phyloP scores from a whole-genome alignment of 305 asterid genomes.

The Fraxinus baroniana region DNA sequence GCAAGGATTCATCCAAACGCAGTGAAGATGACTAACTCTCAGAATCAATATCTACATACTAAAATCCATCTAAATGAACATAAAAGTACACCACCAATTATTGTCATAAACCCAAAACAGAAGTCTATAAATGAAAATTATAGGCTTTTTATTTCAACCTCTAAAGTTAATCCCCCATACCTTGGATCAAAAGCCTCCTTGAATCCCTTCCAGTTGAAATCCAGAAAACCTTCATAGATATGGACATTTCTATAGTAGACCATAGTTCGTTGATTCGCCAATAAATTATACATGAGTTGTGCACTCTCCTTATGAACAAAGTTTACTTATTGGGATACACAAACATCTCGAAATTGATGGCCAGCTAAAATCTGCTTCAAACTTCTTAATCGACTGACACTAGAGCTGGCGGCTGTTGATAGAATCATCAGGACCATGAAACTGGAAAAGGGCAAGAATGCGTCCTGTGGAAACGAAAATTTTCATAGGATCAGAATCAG shows the following conservation, averaged over 20 bases:
- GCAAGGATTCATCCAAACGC: neutral
- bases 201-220: constrained; percentile 15
- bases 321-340: neutral
- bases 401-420: constrained; percentile 21
- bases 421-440: constrained; percentile 14
- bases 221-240: constrained; percentile 4
- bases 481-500: constrained; percentile 2
- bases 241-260: neutral
- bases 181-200: constrained; percentile 17
- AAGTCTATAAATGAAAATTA: constrained; percentile 7
- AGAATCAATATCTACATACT: neutral
- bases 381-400: neutral
- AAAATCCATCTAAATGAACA: neutral
- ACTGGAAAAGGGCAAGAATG: neutral
- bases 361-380: constrained; percentile 22
- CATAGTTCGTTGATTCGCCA: neutral
- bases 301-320: constrained; percentile 10
- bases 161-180: constrained; percentile 8
- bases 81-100: constrained; percentile 18
- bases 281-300: neutral
- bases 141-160: constrained; percentile 12
- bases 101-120: constrained; percentile 18
- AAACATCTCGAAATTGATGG: neutral
- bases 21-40: neutral
- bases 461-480: neutral